These are phyloP conservation scores for Aquilaria malaccensis DNA, from an alignment of 345 rosid species.

Conservation along the genomic window DNA sequence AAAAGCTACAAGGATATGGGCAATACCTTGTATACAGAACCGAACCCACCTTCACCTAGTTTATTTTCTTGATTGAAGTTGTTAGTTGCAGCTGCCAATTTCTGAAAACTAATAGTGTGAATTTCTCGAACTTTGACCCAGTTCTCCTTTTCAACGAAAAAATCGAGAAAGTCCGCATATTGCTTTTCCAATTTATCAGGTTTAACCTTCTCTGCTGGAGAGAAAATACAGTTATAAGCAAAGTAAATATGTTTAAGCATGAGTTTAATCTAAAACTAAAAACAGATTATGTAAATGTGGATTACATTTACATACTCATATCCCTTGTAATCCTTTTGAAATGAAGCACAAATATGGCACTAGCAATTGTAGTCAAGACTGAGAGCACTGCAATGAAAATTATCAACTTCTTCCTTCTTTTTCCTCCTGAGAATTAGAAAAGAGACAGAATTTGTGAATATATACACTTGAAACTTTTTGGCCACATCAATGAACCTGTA, in stretches of 20 bases:
- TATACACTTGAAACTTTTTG: no score
- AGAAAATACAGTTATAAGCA: background rate
- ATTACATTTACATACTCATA: background rate
- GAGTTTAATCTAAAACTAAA: no score
- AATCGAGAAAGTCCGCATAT: background rate
- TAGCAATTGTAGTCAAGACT: background rate
- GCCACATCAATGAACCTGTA: no score
- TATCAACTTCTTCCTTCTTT: background rate
- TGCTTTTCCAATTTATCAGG: background rate
- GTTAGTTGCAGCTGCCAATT: slow-evolving; percentile 21
- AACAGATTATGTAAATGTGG: background rate
- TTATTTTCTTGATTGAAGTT: slow-evolving; percentile 18
- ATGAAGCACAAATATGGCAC: background rate
- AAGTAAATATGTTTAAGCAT: no score
- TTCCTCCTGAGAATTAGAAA: slow-evolving; percentile 3
- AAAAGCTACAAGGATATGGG: background rate
- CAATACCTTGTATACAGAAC: slow-evolving; percentile 32
- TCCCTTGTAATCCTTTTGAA: background rate
- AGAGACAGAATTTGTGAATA: no score
- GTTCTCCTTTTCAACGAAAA: background rate
- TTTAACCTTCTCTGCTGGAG: slow-evolving; percentile 3
- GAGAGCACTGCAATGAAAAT: background rate
- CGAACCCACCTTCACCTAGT: slow-evolving; percentile 39
- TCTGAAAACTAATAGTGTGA: slow-evolving; percentile 17
- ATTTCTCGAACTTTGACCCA: slow-evolving; percentile 16